Evolutionary conservation across 345 rosid species (phyloP).

Genomic region (Lepidium didymum): DNA sequence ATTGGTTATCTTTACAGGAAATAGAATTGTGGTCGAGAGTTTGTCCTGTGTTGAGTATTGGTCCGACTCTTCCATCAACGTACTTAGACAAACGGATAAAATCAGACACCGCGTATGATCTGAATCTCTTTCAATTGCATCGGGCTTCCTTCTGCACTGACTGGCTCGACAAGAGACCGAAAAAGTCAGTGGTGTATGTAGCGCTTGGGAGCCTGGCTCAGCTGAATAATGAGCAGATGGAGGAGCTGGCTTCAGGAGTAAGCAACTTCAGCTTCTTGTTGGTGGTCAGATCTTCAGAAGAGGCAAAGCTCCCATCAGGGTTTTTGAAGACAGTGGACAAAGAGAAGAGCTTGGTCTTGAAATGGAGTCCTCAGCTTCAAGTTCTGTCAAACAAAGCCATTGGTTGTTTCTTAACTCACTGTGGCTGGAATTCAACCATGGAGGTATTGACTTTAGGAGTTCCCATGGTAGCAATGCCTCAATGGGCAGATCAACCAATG

Average conservation of each 20-base stretch:
- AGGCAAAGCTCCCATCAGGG: constrained; percentile 33
- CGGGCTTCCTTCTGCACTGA: constrained; percentile 15
- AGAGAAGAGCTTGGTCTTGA: constrained; percentile 34
- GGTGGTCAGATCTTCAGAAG: constrained; percentile 47
- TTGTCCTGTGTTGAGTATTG: constrained; percentile 33
- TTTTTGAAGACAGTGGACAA: constrained; percentile 16
- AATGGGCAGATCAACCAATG: constrained; percentile 43
- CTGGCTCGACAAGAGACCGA: constrained; percentile 47
- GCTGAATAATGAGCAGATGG: constrained; percentile 34
- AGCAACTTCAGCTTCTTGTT: constrained; percentile 42
- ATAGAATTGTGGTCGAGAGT: constrained; percentile 37
- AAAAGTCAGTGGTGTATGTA: constrained; percentile 47
- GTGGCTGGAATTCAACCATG: constrained; percentile 62
- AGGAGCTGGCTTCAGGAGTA: constrained; percentile 48
- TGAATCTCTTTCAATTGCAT: constrained; percentile 28
- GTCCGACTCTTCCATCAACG: constrained; percentile 56
- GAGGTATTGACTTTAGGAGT: constrained; percentile 45
- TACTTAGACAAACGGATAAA: constrained; percentile 44
- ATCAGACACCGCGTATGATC: constrained; percentile 25
- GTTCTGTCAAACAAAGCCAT: constrained; percentile 37
- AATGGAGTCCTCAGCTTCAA: constrained; percentile 54
- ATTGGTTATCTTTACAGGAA: constrained; percentile 6
- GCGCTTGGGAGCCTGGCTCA: constrained; percentile 59
- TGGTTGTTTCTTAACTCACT: constrained; percentile 60
- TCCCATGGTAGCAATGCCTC: constrained; percentile 49